Conservation (phyloP, 208 protist genomes). For the Tritrichomonas musculus region DNA sequence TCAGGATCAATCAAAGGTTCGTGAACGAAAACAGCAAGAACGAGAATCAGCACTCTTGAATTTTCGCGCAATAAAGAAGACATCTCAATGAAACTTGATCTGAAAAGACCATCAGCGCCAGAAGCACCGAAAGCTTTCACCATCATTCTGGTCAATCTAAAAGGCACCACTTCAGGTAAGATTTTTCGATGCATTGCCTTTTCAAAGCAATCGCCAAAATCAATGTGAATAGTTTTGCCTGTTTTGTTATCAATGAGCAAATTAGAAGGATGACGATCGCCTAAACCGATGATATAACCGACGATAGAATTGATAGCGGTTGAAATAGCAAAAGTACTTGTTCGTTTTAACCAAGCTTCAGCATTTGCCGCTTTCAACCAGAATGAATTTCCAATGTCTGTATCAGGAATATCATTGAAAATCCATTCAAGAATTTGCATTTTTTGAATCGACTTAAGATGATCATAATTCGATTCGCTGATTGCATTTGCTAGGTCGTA, state of each 20-base stretch:
- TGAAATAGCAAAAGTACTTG: neutral
- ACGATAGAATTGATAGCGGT: neutral
- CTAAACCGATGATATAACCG: slow-evolving; percentile 15
- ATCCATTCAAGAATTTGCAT: neutral
- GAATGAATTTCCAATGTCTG: neutral
- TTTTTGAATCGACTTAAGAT: neutral
- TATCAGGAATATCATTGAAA: neutral
- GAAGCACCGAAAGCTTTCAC: neutral
- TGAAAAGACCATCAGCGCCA: neutral
- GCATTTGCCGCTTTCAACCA: neutral
- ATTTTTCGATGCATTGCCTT: slow-evolving; percentile 36
- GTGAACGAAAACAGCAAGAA: slow-evolving; percentile 25
- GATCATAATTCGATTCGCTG: neutral
- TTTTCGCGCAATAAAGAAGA: slow-evolving; percentile 37
- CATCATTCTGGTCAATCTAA: slow-evolving; percentile 28
- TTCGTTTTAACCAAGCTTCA: neutral
- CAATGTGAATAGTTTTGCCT: slow-evolving; percentile 32
- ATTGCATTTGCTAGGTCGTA: neutral
- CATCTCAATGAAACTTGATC: neutral
- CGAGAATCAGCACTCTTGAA: neutral
- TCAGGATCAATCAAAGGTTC: neutral
- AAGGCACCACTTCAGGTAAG: slow-evolving; percentile 31
- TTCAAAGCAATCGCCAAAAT: slow-evolving; percentile 44
- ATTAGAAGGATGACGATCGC: slow-evolving; percentile 10
- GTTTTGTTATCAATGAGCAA: neutral